Base-by-base conservation (phyloP, 352 stramenopile species). In the Blastocystis hominis region DNA sequence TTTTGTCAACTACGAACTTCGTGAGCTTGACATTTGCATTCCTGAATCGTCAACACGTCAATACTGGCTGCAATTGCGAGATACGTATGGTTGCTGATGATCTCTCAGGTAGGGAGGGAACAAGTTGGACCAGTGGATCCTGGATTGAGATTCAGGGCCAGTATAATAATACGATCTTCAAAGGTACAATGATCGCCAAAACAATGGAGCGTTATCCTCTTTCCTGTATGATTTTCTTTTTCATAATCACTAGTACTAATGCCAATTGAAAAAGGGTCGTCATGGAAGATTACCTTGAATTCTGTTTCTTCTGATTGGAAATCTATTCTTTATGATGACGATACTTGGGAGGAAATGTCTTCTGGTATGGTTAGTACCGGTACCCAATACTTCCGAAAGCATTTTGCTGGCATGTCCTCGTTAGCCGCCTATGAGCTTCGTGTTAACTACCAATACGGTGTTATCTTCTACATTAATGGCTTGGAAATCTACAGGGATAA, bases 401-500 rank as follows among this genome's bases (percentile, higher is more conserved):
- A n/a, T 15, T 84, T 84, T 15, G 44, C 15, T 47, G 72, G 72
- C n/a, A 1, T 66, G 40, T 30, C 72, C 1, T 24, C 34, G 44
- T 53, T 84, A n/a, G 72, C 72, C 20, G 72, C 72, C 34, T 84
- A 68, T 44, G 53, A 84, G 38, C 36, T 68, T 1, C 53, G 47
- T 44, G n/a, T 84, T 17, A 64, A 55, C 10, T 84, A 68, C 44
- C 36, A 66, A 30, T 84, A 53, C 56, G 72, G 72, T 54, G 46
- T 84, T 34, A 36, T 84, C 10, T 47, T 53, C 6, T 84, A 84
- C 56, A 66, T 84, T 7, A 84, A 84, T 40, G 72, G 72, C 17
- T 50, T 66, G 10, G 72, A 84, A 53, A 68, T 84, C 40, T 84
- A 54, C 50, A 15, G 72, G 30, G 72, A 84, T 40, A 84, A 84